Percentiles rank a stretch among this genome's conserved stretches.
Evolutionary conservation across 1,139 yeast genomes (phyloP).

Genomic region (Pichia inconspicua): DNA sequence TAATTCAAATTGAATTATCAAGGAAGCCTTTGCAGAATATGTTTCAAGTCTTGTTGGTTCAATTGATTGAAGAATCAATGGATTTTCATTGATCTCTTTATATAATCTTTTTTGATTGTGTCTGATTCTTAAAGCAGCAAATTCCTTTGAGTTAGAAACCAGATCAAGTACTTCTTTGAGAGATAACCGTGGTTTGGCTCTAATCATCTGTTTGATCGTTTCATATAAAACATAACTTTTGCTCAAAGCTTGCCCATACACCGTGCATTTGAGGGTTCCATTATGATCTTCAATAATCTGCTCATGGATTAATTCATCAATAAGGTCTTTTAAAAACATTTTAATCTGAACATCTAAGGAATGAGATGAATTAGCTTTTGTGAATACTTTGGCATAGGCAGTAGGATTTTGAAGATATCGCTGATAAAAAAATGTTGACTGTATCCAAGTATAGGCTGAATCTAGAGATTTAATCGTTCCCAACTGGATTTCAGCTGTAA

Average conservation of each 20-base stretch:
- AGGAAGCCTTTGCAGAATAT: constrained; percentile 29
- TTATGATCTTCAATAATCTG: constrained; percentile 24
- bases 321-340: constrained; percentile 28
- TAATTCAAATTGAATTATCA: constrained; percentile 39
- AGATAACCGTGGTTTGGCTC: constrained; percentile 12
- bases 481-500: constrained; percentile 44
- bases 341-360: constrained; percentile 17
- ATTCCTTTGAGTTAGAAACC: constrained; percentile 34
- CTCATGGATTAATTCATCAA: constrained; percentile 27
- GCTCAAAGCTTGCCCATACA: constrained; percentile 40
- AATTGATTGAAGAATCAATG: constrained; percentile 24
- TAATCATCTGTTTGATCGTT: constrained; percentile 34
- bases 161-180: constrained; percentile 26
- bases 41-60: neutral
- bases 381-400: constrained; percentile 27
- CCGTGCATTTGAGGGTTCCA: constrained; percentile 27
- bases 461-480: constrained; percentile 33
- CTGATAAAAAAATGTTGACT: constrained; percentile 44
- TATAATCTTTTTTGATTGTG: constrained; percentile 38
- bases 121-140: constrained; percentile 32
- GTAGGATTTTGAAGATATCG: constrained; percentile 35
- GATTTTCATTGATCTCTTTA: constrained; percentile 34
- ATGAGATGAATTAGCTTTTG: constrained; percentile 1
- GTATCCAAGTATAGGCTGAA: constrained; percentile 43
- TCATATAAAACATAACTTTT: constrained; percentile 37